Evolutionary conservation across 2,329 filamentous ascomycete genomes (phyloP), one percentile per base, ranked within the genome.

Genomic region (Penicillium sp.): DNA sequence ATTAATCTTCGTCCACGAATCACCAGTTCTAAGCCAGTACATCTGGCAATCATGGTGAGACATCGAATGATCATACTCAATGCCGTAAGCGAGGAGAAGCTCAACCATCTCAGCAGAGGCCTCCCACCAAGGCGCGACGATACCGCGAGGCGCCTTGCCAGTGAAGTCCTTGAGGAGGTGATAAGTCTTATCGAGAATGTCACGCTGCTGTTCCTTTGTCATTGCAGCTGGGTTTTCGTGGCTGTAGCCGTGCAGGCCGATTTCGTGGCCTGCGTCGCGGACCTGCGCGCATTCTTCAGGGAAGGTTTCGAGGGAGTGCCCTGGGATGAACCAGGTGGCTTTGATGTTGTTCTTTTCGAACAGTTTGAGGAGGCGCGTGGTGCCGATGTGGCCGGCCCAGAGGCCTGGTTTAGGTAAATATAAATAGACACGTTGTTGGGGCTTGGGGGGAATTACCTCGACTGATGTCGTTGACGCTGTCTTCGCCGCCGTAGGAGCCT

Each of bases 61-160:
- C 65, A 73, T 71, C 39, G 64, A 69, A 54, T 74, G 71, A 46
- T 74, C 71, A 50, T 70, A 70, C 51, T 73, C 69, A 16, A 73
- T 68, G 0, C 70, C 70, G 40, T 73, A 72, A 6, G 55, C 59
- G n/a, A 74, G 62, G 42, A 72, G 56, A 16, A 73, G 49, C 29
- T 74, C 69, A 0, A 79, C 79, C 3, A 82, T 84, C 60, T 87
- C 85, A 52, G 79, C 76, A 49, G 78, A 82, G 0, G 79, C 82
- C 61, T 89, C 85, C 85, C 85, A 89, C 77, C 80, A 89, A 0
- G 86, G 86, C 0, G 85, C 85, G 0, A 89, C 85, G 31, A 77
- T 83, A 1, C 86, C 86, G 0, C 84, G 73, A 0, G 87, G 87
- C 0, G 85, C 84, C 66, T 88, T 89, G 9, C 85, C 82, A 46